Conservation (phyloP, 2,329 filamentous ascomycete species). For the Septoria linicola region DNA sequence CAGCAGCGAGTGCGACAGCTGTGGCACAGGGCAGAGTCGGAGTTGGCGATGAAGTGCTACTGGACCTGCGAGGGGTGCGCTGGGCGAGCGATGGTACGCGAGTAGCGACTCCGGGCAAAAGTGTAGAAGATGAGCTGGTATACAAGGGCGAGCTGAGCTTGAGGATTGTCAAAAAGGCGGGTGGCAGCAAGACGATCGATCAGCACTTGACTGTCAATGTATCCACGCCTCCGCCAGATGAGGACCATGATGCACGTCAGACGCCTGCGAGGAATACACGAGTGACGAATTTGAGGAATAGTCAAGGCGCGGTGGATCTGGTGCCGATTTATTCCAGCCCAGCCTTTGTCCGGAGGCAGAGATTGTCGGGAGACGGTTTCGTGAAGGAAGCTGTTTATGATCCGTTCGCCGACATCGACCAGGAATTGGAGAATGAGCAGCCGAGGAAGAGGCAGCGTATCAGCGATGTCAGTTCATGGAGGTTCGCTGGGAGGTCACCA, state of each 20-base stretch:
- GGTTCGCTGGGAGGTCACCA: slow-evolving; percentile 67
- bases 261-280: slow-evolving; percentile 10
- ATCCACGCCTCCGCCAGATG: slow-evolving; percentile 24
- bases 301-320: slow-evolving; percentile 21
- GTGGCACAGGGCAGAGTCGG: slow-evolving; percentile 67
- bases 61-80: slow-evolving; percentile 67
- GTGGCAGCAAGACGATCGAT: slow-evolving; percentile 14
- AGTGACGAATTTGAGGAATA: slow-evolving; percentile 19
- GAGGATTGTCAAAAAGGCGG: slow-evolving; percentile 29
- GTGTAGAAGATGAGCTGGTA: slow-evolving; percentile 57
- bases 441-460: slow-evolving; percentile 71
- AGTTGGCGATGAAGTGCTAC: slow-evolving; percentile 72
- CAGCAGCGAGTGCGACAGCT: slow-evolving; percentile 66
- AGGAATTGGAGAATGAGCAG: slow-evolving; percentile 56
- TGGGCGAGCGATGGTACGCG: slow-evolving; percentile 59
- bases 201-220: slow-evolving; percentile 19
- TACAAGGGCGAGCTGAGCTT: slow-evolving; percentile 44
- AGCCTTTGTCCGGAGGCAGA: slow-evolving; percentile 71
- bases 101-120: slow-evolving; percentile 56
- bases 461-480: slow-evolving; percentile 69
- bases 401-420: slow-evolving; percentile 63
- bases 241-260: slow-evolving; percentile 9
- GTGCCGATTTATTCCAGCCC: slow-evolving; percentile 60
- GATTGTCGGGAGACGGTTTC: slow-evolving; percentile 67
- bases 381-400: slow-evolving; percentile 62